Conservation (phyloP, 2,329 filamentous ascomycete species). For the Colletotrichum shisoi region DNA sequence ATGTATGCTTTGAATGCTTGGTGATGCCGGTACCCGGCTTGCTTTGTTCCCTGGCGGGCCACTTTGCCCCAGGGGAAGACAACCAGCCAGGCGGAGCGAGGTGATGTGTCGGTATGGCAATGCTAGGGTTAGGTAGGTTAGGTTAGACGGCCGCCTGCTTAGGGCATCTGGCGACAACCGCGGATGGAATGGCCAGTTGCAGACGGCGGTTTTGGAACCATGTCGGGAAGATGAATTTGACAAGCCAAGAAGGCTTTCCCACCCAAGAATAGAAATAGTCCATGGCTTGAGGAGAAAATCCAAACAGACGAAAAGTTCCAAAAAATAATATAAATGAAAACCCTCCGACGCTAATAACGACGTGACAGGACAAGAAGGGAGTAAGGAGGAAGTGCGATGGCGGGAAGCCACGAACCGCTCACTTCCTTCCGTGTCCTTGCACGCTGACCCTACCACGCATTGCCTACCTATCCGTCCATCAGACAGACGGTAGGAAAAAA, state of each 20-base stretch:
- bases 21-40: slow-evolving; percentile 1
- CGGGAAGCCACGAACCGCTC: slow-evolving; percentile 1
- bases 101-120: background rate
- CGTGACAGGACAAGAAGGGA: background rate
- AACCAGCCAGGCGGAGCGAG: background rate
- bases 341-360: background rate
- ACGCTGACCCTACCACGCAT: background rate
- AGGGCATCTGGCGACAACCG: background rate
- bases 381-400: background rate
- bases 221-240: background rate
- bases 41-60: background rate
- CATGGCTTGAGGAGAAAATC: too few species aligned
- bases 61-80: background rate
- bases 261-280: too few species aligned
- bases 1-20: slow-evolving; percentile 1
- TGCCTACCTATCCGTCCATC: background rate
- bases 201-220: too few species aligned
- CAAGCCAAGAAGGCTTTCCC: background rate
- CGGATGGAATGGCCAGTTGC: background rate
- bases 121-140: too few species aligned
- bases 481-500: background rate
- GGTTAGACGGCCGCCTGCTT: too few species aligned
- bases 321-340: too few species aligned
- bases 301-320: too few species aligned
- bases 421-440: slow-evolving; percentile 1